Percentiles rank a stretch among this genome's conserved stretches.
These are phyloP conservation scores for Xerocomus tenax DNA, from an alignment of 1,284 basidiomycete genomes.

Conservation along the genomic window DNA sequence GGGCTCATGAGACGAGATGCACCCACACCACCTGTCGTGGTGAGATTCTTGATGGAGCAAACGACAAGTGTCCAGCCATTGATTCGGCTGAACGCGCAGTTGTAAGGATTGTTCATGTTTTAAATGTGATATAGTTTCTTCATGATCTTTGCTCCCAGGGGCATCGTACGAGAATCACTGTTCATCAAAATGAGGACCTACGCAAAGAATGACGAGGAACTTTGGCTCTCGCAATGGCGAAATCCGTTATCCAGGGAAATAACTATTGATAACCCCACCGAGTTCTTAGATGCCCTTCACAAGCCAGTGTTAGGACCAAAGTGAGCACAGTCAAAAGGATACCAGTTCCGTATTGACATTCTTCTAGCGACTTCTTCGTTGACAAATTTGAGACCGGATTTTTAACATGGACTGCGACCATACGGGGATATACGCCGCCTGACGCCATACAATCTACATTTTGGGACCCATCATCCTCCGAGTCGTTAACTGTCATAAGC, in stretches of 20 bases:
- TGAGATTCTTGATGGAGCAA: constrained; percentile 62
- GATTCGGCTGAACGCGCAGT: constrained; percentile 66
- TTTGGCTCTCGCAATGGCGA: constrained; percentile 73
- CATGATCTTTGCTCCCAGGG: constrained; percentile 37
- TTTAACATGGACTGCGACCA: constrained; percentile 68
- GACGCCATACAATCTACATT: constrained; percentile 35
- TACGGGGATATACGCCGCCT: constrained; percentile 61
- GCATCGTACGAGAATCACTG: constrained; percentile 65
- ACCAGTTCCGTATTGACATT: constrained; percentile 5
- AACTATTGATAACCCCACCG: constrained; percentile 40
- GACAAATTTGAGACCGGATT: constrained; percentile 85
- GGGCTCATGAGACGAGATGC: constrained; percentile 71
- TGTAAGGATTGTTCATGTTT: constrained; percentile 36
- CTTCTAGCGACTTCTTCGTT: constrained; percentile 44
- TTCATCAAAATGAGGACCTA: constrained; percentile 84
- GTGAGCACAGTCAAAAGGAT: constrained; percentile 11
- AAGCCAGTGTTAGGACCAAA: constrained; percentile 33
- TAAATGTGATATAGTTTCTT: constrained; percentile 6
- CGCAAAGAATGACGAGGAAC: constrained; percentile 54
- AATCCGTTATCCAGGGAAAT: constrained; percentile 65
- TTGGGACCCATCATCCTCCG: constrained; percentile 61
- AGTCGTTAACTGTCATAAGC: constrained; percentile 54
- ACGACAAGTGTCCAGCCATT: constrained; percentile 73
- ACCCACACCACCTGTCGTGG: constrained; percentile 54
- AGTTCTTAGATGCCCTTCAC: constrained; percentile 42